Base-by-base conservation (phyloP, 345 rosid species). In the Salix koriyanagi region DNA sequence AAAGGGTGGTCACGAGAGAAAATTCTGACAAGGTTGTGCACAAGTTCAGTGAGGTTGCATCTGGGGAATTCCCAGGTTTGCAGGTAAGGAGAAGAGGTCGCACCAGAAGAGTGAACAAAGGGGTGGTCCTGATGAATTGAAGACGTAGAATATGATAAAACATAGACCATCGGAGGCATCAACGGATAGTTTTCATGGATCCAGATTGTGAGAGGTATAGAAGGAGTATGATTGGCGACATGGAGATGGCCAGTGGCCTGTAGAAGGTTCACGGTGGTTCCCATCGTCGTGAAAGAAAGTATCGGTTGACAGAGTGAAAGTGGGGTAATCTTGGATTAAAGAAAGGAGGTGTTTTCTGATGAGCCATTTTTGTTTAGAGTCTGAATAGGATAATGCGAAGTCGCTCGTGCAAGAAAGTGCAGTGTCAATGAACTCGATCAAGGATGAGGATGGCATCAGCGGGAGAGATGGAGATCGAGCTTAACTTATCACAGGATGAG, bases 261-360 rank as follows among this genome's bases (percentile, higher is more conserved):
- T 4, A 93, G 79, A 69, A 93, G 89, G 79, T 84, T 85, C 23
- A 79, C 90, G 10, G 79, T n/a, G 61, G 90, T 69, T 69, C 79
- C 98, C 97, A 13, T 90, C 90, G 64, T 89, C 82, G 88, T 91
- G 94, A 62, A 32, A 69, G 87, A 81, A 93, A 39, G 77, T 75
- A 34, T 77, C 84, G 3, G 79, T 72, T 1, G 92, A 90, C 39
- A 78, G 83, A 8, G 44, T 46, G 79, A 91, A 89, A 34, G 9
- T 23, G 25, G 91, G 92, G 58, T 84, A 80, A 5, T 88, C 83
- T 75, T 80, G 87, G 70, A 90, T 81, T 16, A 91, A 84, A 0
- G 92, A 87, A 69, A 85, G 77, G 70, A 93, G 85, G 81, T 90
- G 90, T 75, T 86, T 84, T 69, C 91, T 78, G 18, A 93, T 91